Base-by-base conservation (phyloP, 1,284 basidiomycete genomes). In the Lentinula novae-zelandiae region DNA sequence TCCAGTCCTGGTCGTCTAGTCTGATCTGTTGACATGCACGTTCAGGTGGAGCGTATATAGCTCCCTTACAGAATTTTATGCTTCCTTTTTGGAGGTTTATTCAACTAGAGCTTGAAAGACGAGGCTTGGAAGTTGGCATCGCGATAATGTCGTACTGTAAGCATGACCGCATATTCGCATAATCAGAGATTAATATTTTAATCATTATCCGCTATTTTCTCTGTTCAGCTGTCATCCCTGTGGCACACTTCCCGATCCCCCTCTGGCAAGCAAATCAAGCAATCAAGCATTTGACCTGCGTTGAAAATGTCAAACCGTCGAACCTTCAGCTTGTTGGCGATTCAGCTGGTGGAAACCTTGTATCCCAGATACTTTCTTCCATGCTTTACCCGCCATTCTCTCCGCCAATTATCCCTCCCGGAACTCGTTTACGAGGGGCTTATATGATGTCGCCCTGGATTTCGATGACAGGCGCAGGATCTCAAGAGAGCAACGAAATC, bases 401-500 rank as follows among this genome's bases (percentile, higher is more conserved):
- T 72, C 12, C 53, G 70, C 36, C 61, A 59, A 15, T 65, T 56
- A 36, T 57, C 71, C 31, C 62, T 71, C 13, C 62, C 67, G 42
- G 59, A 61, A 10, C 70, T 67, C 39, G 40, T 5, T 56, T 78
- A 36, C 63, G 68, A 34, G 75, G 76, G 17, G 70, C 66, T 7
- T 73, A 68, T 60, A 63, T 76, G 59, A 72, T 79, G 68, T 78
- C 77, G 13, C 74, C 76, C 8, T 78, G 76, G 76, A 66, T 73
- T 0, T 65, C 63, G 12, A 67, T 76, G 55, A 63, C 67, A 2
- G 69, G 65, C 13, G 63, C 67, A 9, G 69, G 65, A 13, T 63
- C 67, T 9, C 67, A 65, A 12, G 15, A 49, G 39, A 31, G 20
- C 27, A 40, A 39, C 2, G 58, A 63, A 15, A 36, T 34, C 5